These are phyloP conservation scores for Deakozyma indianensis DNA, from an alignment of 805 yeast genomes.

Conservation along the genomic window DNA sequence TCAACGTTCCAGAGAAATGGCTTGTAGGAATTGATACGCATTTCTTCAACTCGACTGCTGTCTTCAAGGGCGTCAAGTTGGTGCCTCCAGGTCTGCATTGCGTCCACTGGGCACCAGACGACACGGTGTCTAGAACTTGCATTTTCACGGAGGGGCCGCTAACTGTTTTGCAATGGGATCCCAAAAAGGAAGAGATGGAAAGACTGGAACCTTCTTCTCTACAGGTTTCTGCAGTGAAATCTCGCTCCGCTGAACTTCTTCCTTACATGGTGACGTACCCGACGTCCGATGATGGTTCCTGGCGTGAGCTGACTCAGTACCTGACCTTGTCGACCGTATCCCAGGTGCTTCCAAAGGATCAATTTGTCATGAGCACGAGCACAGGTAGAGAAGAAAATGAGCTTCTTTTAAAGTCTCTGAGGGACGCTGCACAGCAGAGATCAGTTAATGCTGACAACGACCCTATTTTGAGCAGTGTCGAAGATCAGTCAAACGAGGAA, in stretches of 20 bases:
- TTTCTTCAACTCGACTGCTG: slow-evolving; percentile 28
- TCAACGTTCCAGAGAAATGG: slow-evolving; percentile 23
- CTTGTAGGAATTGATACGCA: slow-evolving; percentile 35
- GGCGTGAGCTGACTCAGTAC: slow-evolving; percentile 15
- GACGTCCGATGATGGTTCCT: slow-evolving; percentile 16
- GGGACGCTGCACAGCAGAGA: slow-evolving; percentile 17
- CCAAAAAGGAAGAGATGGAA: slow-evolving; percentile 19
- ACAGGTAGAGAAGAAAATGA: slow-evolving; percentile 38
- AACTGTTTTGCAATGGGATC: slow-evolving; percentile 25
- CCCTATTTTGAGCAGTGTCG: slow-evolving; percentile 20
- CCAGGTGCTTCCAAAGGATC: slow-evolving; percentile 16
- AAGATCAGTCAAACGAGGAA: slow-evolving; percentile 23
- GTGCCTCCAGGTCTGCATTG: slow-evolving; percentile 40
- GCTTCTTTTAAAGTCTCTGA: slow-evolving; percentile 25
- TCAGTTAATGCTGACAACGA: slow-evolving; percentile 17
- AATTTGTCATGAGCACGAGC: slow-evolving; percentile 27
- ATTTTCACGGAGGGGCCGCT: slow-evolving; percentile 10
- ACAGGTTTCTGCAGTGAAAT: slow-evolving; percentile 17
- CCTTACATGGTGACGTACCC: slow-evolving; percentile 30
- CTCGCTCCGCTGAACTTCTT: slow-evolving; percentile 21
- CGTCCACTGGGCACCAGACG: slow-evolving; percentile 33
- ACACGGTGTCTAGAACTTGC: slow-evolving; percentile 28
- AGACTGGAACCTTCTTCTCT: slow-evolving; percentile 16
- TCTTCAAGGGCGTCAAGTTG: slow-evolving; percentile 36
- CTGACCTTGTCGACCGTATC: slow-evolving; percentile 17